Conservation (phyloP, 768 basidiomycete species). For the Exidia glandulosa region DNA sequence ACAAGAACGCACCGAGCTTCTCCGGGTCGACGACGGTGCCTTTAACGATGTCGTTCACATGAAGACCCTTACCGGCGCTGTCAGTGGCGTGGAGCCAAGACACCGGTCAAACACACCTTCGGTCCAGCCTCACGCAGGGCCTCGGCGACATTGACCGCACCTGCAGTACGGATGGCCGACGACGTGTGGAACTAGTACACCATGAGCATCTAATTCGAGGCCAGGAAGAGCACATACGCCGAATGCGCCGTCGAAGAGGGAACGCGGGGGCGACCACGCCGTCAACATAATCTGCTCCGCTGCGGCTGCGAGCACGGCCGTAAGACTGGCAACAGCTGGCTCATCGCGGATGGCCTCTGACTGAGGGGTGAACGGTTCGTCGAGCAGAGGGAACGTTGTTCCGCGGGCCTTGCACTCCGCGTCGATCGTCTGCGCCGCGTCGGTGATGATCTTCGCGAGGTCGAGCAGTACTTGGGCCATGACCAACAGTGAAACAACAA, state of each 20-base stretch:
- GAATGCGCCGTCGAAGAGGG: neutral
- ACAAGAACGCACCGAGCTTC: slow-evolving; percentile 2
- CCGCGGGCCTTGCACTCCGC: neutral
- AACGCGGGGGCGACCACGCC: neutral
- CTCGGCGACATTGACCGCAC: slow-evolving; percentile 48
- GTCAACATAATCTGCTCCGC: neutral
- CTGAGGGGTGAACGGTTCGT: neutral
- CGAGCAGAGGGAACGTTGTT: neutral
- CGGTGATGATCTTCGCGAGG: neutral
- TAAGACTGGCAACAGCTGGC: neutral
- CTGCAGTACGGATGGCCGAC: neutral
- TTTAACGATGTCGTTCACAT: slow-evolving; percentile 10
- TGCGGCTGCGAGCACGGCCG: neutral
- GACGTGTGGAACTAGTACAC: neutral
- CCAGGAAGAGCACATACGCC: neutral
- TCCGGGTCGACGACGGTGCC: neutral
- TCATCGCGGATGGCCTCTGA: neutral
- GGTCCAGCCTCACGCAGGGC: slow-evolving; percentile 53
- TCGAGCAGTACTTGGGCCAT: neutral
- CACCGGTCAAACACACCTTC: slow-evolving; percentile 10
- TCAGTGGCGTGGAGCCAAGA: neutral
- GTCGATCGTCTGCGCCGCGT: neutral
- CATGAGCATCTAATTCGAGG: neutral
- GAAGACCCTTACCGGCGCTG: slow-evolving; percentile 21
- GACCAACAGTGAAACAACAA: neutral